phyloP scores from a whole-genome alignment of 225 moss, liverwort and hornwort genomes.

The Anthoceros angustus region DNA sequence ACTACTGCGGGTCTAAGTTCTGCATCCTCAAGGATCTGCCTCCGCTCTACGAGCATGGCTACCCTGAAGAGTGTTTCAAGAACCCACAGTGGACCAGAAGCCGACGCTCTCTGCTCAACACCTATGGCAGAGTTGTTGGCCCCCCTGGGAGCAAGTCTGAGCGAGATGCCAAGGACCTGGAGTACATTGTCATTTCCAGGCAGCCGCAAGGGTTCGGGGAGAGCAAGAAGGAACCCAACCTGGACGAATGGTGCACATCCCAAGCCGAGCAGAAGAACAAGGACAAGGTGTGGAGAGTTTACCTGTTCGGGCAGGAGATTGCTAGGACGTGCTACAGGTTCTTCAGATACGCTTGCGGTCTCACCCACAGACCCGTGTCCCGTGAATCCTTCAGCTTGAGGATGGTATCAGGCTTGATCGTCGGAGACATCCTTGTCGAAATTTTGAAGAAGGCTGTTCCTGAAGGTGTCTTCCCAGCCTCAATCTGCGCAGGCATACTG shows the following conservation, averaged over 20 bases:
- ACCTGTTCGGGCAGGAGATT: neutral
- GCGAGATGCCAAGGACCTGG: neutral
- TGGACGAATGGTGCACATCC: neutral
- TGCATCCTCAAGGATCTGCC: conserved; percentile 3
- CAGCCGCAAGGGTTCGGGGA: neutral
- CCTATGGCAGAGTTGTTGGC: neutral
- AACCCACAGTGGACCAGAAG: neutral
- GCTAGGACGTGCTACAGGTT: neutral
- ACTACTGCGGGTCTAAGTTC: neutral
- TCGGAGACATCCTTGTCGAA: conserved; percentile 3
- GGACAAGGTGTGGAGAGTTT: neutral
- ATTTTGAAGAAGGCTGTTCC: neutral
- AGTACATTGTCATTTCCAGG: conserved; percentile 1
- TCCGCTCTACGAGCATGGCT: neutral
- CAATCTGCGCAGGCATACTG: neutral
- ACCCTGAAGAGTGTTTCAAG: neutral
- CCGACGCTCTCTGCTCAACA: neutral
- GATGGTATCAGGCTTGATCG: neutral
- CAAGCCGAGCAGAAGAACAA: neutral
- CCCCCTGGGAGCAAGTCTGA: conserved; percentile 2
- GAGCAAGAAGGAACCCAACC: neutral
- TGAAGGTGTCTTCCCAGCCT: neutral
- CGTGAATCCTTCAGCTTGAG: neutral
- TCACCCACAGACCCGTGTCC: neutral
- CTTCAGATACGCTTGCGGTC: neutral